phyloP scores from a whole-genome alignment of 75 land plant species.

The Chamaecyparis obtusa region DNA sequence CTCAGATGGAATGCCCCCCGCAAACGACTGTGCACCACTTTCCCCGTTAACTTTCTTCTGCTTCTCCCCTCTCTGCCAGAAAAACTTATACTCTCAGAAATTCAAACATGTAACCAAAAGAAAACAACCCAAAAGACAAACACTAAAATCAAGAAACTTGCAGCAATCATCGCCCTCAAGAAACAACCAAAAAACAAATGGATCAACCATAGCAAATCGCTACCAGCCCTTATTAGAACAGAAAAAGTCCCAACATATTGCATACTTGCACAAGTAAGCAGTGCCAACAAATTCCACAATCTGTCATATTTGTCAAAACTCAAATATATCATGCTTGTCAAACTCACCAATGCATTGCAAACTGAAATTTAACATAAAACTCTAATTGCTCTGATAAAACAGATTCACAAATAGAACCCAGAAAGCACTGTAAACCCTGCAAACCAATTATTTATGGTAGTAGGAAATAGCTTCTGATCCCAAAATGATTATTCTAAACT shows the following conservation, averaged over 20 bases:
- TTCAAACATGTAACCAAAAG: background rate
- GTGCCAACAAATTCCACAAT: background rate
- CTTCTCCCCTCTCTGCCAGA: background rate
- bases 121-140: background rate
- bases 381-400: background rate
- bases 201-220: background rate
- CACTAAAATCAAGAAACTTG: background rate
- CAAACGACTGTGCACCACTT: background rate
- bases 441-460: background rate
- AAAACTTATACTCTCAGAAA: background rate
- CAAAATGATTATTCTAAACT: background rate
- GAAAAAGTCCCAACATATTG: background rate
- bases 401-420: background rate
- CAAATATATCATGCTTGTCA: background rate
- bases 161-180: background rate
- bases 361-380: background rate
- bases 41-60: background rate
- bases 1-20: conserved; percentile 1
- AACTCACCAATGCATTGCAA: background rate
- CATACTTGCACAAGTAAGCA: background rate
- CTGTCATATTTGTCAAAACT: too few relatives aligned
- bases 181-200: background rate
- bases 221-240: background rate
- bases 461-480: background rate
- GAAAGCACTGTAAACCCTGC: background rate